Percentiles rank a stretch among this genome's conserved stretches.
These are phyloP conservation scores for Plectosphaerella plurivora DNA, from an alignment of 2,329 filamentous ascomycete species.

Conservation along the genomic window DNA sequence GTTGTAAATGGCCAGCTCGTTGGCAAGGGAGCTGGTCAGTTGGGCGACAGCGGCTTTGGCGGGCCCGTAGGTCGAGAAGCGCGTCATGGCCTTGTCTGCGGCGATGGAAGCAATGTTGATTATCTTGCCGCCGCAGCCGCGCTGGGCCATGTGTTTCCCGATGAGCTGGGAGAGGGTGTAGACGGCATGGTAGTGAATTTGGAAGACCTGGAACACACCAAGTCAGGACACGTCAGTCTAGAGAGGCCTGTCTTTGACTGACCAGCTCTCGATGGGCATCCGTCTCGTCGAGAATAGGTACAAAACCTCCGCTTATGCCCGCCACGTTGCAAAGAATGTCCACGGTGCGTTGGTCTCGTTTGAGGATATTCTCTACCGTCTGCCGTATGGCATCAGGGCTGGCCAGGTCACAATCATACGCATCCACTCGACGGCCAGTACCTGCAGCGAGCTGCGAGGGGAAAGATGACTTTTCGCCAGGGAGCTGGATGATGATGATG, in stretches of 20 bases:
- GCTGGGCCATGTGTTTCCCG: slow-evolving; percentile 9
- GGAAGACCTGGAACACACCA: not conserved
- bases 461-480: slow-evolving; percentile 9
- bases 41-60: slow-evolving; percentile 13
- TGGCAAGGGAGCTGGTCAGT: slow-evolving; percentile 12
- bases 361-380: slow-evolving; percentile 4
- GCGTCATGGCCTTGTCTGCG: slow-evolving; percentile 9
- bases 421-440: slow-evolving; percentile 1
- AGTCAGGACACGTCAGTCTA: not conserved
- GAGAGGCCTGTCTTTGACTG: not conserved
- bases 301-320: slow-evolving; percentile 11
- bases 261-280: slow-evolving; percentile 7
- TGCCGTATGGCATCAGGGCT: not conserved
- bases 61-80: slow-evolving; percentile 13
- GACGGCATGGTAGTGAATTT: slow-evolving; percentile 8
- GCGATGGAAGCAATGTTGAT: slow-evolving; percentile 14
- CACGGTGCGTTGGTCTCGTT: slow-evolving; percentile 6
- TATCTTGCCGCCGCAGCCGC: slow-evolving; percentile 10
- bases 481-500: slow-evolving; percentile 8
- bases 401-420: slow-evolving; percentile 9
- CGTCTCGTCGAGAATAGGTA: slow-evolving; percentile 10
- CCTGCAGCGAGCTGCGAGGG: slow-evolving; percentile 1
- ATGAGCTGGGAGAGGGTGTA: slow-evolving; percentile 10
- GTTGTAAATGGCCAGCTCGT: slow-evolving; percentile 11
- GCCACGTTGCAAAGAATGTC: slow-evolving; percentile 14